phyloP scores from a whole-genome alignment of 352 stramenopile genomes.

The Phytophthora vignae region DNA sequence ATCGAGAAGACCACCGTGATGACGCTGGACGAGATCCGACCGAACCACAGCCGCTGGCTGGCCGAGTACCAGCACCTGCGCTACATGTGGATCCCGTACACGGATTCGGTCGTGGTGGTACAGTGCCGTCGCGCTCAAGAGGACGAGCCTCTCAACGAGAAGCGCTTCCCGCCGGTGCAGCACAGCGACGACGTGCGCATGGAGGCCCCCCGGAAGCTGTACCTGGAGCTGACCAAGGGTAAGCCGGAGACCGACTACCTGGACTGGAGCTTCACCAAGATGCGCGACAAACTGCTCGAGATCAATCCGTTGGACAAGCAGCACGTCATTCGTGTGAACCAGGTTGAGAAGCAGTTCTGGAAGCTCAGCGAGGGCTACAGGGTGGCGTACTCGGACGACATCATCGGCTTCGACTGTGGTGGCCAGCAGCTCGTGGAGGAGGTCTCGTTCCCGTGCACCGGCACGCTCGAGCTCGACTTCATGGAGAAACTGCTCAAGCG shows the following conservation, averaged over 20 bases:
- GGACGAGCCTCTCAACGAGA: slow-evolving; percentile 49
- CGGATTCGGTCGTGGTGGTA: slow-evolving; percentile 95
- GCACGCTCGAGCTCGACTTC: slow-evolving; percentile 92
- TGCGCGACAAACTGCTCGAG: slow-evolving; percentile 84
- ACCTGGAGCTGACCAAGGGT: slow-evolving; percentile 72
- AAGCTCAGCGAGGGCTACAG: slow-evolving; percentile 92
- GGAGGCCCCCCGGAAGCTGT: slow-evolving; percentile 78
- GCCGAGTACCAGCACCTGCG: slow-evolving; percentile 87
- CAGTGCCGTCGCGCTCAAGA: slow-evolving; percentile 79
- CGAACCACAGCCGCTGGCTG: slow-evolving; percentile 81
- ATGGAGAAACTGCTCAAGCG: slow-evolving; percentile 92
- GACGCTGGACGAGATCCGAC: slow-evolving; percentile 87
- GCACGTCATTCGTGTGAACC: slow-evolving; percentile 95
- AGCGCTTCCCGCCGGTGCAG: slow-evolving; percentile 51
- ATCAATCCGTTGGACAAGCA: slow-evolving; percentile 91
- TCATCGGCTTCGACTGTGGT: slow-evolving; percentile 99
- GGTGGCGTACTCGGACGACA: slow-evolving; percentile 92
- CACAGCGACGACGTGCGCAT: slow-evolving; percentile 75
- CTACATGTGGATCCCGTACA: slow-evolving; percentile 99
- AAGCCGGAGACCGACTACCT: slow-evolving; percentile 68
- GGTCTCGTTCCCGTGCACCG: slow-evolving; percentile 93
- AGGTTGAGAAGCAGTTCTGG: slow-evolving; percentile 97
- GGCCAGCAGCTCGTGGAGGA: slow-evolving; percentile 98
- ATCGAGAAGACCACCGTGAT: slow-evolving; percentile 95
- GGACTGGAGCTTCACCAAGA: slow-evolving; percentile 86